phyloP scores from a whole-genome alignment of 2,329 filamentous ascomycete species.

The Trichoderma sp. region DNA sequence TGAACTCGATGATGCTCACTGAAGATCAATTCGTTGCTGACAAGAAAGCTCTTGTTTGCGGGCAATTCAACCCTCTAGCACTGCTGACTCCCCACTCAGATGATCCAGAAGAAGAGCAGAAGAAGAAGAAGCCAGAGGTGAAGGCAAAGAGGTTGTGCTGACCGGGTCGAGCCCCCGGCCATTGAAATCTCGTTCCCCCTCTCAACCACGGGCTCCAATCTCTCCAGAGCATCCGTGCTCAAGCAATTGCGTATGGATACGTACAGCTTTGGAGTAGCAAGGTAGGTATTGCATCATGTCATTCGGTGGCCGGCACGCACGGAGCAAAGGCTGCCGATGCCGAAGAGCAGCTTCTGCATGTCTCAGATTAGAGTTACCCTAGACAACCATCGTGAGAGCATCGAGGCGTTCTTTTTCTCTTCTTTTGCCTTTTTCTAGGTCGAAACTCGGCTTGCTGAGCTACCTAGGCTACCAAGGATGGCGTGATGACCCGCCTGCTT shows the following conservation, averaged over 20 bases:
- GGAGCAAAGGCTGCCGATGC: constrained; percentile 5
- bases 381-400: constrained; percentile 9
- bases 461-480: background rate
- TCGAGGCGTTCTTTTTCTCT: background rate
- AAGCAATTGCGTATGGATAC: no score
- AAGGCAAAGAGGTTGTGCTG: constrained; percentile 5
- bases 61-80: background rate
- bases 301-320: constrained; percentile 5
- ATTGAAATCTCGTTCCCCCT: constrained; percentile 17
- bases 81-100: background rate
- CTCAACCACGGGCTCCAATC: no score
- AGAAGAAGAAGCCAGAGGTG: background rate
- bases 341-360: background rate
- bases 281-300: constrained; percentile 3
- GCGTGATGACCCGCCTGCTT: background rate
- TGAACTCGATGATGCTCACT: no score
- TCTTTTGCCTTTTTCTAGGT: background rate
- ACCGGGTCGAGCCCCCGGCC: background rate
- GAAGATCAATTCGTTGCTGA: background rate
- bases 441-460: no score
- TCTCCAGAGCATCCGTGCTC: no score
- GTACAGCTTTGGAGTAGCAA: background rate
- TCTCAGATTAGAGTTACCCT: constrained; percentile 22
- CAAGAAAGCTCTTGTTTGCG: background rate
- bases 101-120: background rate